phyloP scores from a whole-genome alignment of 805 yeast species.

The Candida piceae region DNA sequence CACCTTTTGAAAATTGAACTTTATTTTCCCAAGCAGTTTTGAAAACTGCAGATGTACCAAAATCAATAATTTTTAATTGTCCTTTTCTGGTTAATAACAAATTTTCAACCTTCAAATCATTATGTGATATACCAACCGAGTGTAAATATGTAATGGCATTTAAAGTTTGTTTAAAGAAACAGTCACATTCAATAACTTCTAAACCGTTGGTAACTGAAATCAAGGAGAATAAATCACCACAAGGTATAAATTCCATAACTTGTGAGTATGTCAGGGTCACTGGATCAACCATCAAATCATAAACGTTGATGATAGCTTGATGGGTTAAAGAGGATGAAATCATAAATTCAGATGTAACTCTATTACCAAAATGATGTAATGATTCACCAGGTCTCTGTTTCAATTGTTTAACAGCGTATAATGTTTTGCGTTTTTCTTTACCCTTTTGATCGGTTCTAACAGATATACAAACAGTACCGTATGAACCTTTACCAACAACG shows the following conservation, averaged over 20 bases:
- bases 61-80: constrained; percentile 68
- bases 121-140: constrained; percentile 87
- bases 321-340: constrained; percentile 73
- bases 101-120: constrained; percentile 90
- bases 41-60: constrained; percentile 89
- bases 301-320: constrained; percentile 70
- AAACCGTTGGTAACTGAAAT: constrained; percentile 48
- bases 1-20: constrained; percentile 63
- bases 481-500: constrained; percentile 43
- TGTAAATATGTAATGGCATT: constrained; percentile 84
- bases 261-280: constrained; percentile 69
- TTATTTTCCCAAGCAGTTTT: constrained; percentile 85
- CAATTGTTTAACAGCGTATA: constrained; percentile 76
- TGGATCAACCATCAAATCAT: constrained; percentile 74
- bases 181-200: constrained; percentile 70
- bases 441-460: constrained; percentile 34
- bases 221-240: constrained; percentile 70
- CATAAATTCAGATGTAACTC: constrained; percentile 88
- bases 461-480: constrained; percentile 42
- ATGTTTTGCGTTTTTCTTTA: constrained; percentile 35
- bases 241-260: constrained; percentile 94
- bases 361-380: constrained; percentile 51
- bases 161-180: constrained; percentile 81
- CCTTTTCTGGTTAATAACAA: constrained; percentile 65
- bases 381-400: constrained; percentile 57